Evolutionary conservation across 2,329 filamentous ascomycete genomes (phyloP), one percentile per base, ranked within the genome.

Genomic region (Seiridium cupressi): DNA sequence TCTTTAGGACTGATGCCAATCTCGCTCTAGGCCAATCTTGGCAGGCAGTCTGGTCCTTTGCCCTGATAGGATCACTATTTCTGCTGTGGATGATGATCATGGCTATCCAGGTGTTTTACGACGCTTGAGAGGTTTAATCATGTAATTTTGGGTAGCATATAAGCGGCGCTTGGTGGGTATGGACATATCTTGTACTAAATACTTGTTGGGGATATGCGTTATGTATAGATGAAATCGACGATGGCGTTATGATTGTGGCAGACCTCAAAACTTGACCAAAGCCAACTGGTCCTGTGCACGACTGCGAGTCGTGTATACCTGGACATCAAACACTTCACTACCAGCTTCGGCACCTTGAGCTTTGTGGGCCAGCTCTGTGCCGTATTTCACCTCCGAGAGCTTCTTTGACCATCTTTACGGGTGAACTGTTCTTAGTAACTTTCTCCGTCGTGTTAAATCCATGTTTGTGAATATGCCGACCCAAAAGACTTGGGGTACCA

Each of bases 81-180:
- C 70, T 88, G 61, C 69, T 89, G n/a, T 89, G 86, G 86, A 84
- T 89, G 67, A 88, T 89, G 79, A 76, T 88, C 63, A 88, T 89
- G 82, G 83, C 85, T 9, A 85, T 87, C 65, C 85, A 87, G 63
- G 86, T 89, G 8, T 89, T 86, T 76, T 81, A 70, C 40, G 68
- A 69, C 35, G 65, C 65, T 26, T 59, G 60, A 3, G 67, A 57
- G 57, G 38, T 3, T 2, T 38, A 11, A 31, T 44, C 26, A n/a
- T 9, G 11, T 35, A 3, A 51, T 49, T 48, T n/a, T n/a, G 11
- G 44, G 9, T 40, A 9, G 32, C 56, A 53, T 32, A 49, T 31
- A 34, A 26, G 3, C 18, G 31, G 26, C 18, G 47, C 26, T 49
- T n/a, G 5, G 11, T 1, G 8, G 2, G 2, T 44, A 18, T 4